Conservation (phyloP, 495 filamentous ascomycete genomes). For the Aspergillus olivimuriae region DNA sequence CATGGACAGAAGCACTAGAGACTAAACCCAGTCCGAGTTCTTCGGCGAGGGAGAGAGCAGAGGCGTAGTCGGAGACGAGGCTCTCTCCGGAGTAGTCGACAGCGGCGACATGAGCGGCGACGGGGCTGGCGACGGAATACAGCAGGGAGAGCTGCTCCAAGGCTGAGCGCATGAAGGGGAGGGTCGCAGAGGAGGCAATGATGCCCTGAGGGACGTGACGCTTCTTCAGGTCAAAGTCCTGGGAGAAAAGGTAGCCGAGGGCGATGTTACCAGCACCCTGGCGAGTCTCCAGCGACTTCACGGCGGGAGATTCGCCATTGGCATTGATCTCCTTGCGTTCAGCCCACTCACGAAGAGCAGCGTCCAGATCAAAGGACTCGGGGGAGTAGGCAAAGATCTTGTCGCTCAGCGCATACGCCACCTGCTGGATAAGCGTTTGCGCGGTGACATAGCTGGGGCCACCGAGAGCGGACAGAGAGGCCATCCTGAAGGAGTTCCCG, state of each 20-base stretch:
- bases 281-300: constrained; percentile 78
- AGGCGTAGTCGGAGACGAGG: constrained; percentile 82
- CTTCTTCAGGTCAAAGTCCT: constrained; percentile 88
- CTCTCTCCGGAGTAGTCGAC: constrained; percentile 74
- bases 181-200: constrained; percentile 73
- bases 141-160: constrained; percentile 85
- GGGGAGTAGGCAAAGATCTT: constrained; percentile 96
- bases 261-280: constrained; percentile 87
- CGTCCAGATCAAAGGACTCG: constrained; percentile 83
- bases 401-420: constrained; percentile 87
- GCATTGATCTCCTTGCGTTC: constrained; percentile 60
- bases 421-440: constrained; percentile 90
- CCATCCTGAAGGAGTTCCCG: constrained; percentile 34
- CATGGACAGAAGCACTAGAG: constrained; percentile 76
- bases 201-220: constrained; percentile 86
- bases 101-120: constrained; percentile 91
- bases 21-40: constrained; percentile 85
- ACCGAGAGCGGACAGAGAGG: constrained; percentile 55
- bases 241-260: constrained; percentile 93
- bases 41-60: constrained; percentile 75
- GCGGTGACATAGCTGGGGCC: constrained; percentile 89
- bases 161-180: constrained; percentile 73
- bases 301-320: constrained; percentile 69
- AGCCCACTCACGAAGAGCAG: constrained; percentile 72
- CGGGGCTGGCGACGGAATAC: constrained; percentile 83